Evolutionary conservation across 257 asterid species (phyloP), one percentile per base, ranked within the genome.

Genomic region (Leonotis leonurus): DNA sequence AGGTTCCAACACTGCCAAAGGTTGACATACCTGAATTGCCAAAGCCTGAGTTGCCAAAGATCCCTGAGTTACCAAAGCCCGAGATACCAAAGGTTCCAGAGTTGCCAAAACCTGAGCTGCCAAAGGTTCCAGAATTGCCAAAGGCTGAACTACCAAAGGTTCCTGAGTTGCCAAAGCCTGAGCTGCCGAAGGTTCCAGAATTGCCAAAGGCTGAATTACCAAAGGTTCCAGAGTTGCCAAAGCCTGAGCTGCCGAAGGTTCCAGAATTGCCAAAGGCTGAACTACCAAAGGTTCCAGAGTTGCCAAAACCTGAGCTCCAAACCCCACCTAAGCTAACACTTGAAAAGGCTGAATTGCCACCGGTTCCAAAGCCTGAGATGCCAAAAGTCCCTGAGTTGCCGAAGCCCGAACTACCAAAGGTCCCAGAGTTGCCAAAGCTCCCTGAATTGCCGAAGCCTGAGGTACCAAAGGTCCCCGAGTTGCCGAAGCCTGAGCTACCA

Each of bases 231-330:
- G 1, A 22, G 10, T 13, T 53, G 21, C 71, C 70, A 0, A 71
- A 57, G 30, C 77, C 62, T 0, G 75, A 71, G 12, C 8, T 67
- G 8, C 70, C 77, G 2, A 11, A 29, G 0, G 0, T 65, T 4
- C 67, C 68, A 14, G 62, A 61, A 7, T 0, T 65, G 5, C 77
- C 82, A 24, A 80, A 69, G 4, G 74, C 60, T 0, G 78, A 65
- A 21, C 0, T 67, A n/a, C 70, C 72, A 2, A 48, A 62, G 56
- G 1, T 67, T 0, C 75, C 73, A 3, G 18, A 3, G 13, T 0
- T 65, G 5, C 77, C 82, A 24, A 80, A 69, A 3, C 76, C 60
- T 0, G 78, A 65, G 26, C 0, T 67, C 0, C 83, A 77, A 6
- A 30, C 36, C 5, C 7, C 7, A 9, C 36, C 36, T 30, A 30